Conservation (phyloP, 257 asterid genomes). For the Paulownia fortunei region DNA sequence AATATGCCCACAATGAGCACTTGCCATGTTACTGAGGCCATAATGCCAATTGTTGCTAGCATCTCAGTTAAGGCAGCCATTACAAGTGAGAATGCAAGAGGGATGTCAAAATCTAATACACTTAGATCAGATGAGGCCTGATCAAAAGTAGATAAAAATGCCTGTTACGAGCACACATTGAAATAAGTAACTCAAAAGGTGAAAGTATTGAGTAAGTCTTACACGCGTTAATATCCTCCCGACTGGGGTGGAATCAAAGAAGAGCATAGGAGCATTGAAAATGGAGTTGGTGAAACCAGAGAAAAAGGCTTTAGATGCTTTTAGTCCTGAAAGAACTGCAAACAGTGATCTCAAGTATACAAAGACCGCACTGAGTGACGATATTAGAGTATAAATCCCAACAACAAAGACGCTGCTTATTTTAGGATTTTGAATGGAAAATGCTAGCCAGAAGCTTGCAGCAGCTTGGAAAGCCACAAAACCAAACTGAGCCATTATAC, state of each 20-base stretch:
- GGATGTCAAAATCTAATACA: constrained; percentile 71
- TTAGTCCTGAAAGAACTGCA: constrained; percentile 64
- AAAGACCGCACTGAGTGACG: constrained; percentile 55
- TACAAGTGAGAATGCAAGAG: constrained; percentile 49
- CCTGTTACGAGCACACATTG: background rate
- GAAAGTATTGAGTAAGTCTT: constrained; percentile 24
- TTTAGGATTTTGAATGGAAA: constrained; percentile 50
- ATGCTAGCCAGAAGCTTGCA: constrained; percentile 83
- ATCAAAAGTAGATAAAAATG: background rate
- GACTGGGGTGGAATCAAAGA: constrained; percentile 85
- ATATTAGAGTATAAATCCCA: constrained; percentile 54
- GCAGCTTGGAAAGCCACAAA: constrained; percentile 70
- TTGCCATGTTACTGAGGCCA: constrained; percentile 82
- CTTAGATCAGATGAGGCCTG: constrained; percentile 87
- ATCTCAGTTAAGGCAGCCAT: constrained; percentile 52
- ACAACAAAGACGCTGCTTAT: constrained; percentile 43
- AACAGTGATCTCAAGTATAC: constrained; percentile 57
- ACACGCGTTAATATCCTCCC: constrained; percentile 84
- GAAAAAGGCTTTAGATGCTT: constrained; percentile 70
- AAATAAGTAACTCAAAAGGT: background rate
- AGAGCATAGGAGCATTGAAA: constrained; percentile 80
- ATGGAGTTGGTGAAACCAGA: constrained; percentile 59
- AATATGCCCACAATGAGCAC: constrained; percentile 77
- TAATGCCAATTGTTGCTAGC: constrained; percentile 53
- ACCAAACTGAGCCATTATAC: constrained; percentile 41